Conservation (phyloP, 2,329 filamentous ascomycete species). For the Colletotrichum chlorophyti region DNA sequence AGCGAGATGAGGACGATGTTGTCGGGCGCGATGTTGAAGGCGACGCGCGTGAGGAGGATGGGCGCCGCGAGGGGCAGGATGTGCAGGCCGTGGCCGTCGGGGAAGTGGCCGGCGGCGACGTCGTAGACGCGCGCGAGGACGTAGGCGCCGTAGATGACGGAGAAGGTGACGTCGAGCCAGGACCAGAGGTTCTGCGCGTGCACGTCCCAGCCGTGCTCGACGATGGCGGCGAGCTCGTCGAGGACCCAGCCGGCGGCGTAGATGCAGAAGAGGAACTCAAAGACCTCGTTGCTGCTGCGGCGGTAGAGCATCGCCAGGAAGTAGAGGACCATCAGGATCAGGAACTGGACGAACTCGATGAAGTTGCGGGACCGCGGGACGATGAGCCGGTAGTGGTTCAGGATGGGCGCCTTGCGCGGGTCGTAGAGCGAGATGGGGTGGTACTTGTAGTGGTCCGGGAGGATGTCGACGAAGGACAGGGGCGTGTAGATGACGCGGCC, state of each 20-base stretch:
- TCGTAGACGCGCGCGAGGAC: conserved; percentile 66
- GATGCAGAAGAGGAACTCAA: conserved; percentile 67
- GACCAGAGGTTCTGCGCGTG: conserved; percentile 80
- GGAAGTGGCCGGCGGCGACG: conserved; percentile 38
- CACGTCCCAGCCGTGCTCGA: conserved; percentile 71
- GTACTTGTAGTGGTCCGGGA: conserved; percentile 77
- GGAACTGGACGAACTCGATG: conserved; percentile 70
- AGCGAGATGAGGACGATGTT: conserved; percentile 79
- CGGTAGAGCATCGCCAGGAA: conserved; percentile 68
- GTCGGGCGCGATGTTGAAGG: conserved; percentile 76
- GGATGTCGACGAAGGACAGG: conserved; percentile 73
- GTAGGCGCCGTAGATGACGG: conserved; percentile 67
- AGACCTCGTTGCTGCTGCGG: conserved; percentile 52
- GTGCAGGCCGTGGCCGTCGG: conserved; percentile 64
- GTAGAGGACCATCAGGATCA: conserved; percentile 68
- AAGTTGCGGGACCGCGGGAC: conserved; percentile 72
- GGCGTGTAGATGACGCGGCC: conserved; percentile 76
- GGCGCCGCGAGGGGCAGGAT: conserved; percentile 72
- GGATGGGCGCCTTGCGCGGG: conserved; percentile 66
- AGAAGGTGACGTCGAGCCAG: conserved; percentile 75
- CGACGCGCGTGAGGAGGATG: conserved; percentile 72
- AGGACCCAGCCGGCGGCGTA: conserved; percentile 73
- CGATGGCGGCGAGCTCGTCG: conserved; percentile 69
- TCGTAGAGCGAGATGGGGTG: conserved; percentile 75
- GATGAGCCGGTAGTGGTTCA: conserved; percentile 76